Conservation (phyloP, 2,329 filamentous ascomycete species). For the Aspergillus udagawae region DNA sequence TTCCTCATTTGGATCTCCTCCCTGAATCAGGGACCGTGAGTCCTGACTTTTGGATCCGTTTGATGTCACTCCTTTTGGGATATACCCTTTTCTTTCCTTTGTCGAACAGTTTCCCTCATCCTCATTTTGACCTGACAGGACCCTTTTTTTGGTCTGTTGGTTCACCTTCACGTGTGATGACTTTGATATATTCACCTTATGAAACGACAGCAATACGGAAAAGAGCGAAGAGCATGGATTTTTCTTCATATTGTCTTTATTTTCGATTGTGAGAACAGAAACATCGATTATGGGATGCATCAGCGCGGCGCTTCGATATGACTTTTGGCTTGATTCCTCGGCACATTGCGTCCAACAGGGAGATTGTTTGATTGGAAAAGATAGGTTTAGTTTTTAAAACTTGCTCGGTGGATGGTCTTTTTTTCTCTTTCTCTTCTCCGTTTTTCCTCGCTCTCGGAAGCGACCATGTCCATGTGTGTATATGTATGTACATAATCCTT, state of each 20-base stretch:
- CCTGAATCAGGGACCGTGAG: neutral
- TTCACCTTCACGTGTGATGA: conserved; percentile 9
- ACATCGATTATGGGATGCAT: conserved; percentile 12
- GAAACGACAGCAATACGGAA: conserved; percentile 9
- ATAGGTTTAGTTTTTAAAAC: neutral
- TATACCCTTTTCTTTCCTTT: conserved; percentile 2
- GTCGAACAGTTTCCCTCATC: conserved; percentile 3
- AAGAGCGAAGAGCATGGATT: conserved; percentile 7
- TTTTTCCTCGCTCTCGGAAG: neutral
- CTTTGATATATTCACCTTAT: conserved; percentile 10
- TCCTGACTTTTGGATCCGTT: neutral
- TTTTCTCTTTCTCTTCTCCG: neutral
- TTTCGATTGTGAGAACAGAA: conserved; percentile 2
- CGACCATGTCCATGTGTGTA: conserved; percentile 7
- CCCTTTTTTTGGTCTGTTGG: neutral
- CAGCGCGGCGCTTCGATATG: conserved; percentile 11
- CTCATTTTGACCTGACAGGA: neutral
- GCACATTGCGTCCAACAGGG: conserved; percentile 1
- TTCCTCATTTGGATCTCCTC: neutral
- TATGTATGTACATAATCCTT: conserved; percentile 10
- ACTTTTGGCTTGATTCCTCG: conserved; percentile 1
- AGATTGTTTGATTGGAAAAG: conserved; percentile 7
- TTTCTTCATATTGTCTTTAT: neutral
- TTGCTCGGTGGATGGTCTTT: neutral
- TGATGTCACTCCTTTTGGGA: conserved; percentile 3